Base-by-base conservation (phyloP, 1,139 yeast genomes). In the Lodderomyces theae region DNA sequence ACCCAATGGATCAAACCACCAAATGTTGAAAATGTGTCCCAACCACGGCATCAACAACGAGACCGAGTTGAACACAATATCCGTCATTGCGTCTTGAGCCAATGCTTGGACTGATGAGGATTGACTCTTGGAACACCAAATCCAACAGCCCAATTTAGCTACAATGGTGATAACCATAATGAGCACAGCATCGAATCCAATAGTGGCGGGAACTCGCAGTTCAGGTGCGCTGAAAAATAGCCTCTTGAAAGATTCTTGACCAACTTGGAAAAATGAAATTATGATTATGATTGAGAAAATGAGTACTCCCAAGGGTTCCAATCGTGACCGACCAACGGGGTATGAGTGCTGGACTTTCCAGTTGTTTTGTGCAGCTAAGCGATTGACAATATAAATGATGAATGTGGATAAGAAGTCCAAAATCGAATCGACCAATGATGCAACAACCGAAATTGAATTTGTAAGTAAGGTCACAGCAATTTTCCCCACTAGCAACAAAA, bases 81-180 rank as follows among this genome's bases (percentile, higher is more conserved):
- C 95, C 0, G 90, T 85, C 62, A 74, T 68, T 0, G 94, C 94
- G 61, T 86, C 95, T 56, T 84, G 92, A 1, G 92, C 88, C 42
- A 86, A 64, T 0, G 95, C 95, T 56, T 79, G 85, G 2, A 86
- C 84, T 0, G 89, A 79, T 12, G 85, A 77, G 10, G 88, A 81
- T 15, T 71, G 66, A 46, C 84, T 75, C n/a, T 69, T 64, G 23
- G 74, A 64, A 57, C 92, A 85, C 80, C 87, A 79, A 6, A 76
- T 29, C 71, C 77, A 86, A 53, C 88, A 81, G 1, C 67, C 72
- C 4, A 80, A 51, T 54, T 86, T 86, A 36, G 77, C 69, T 6
- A 76, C 51, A 10, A 86, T 80, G 0, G 94, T 86, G 12, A 74
- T 45, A 0, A 68, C 35, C 94, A 86, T 86, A 45, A 85, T 83